Evolutionary conservation across 179 eudicot species (phyloP), one percentile per base, ranked within the genome.

Genomic region (Silene coronaria): DNA sequence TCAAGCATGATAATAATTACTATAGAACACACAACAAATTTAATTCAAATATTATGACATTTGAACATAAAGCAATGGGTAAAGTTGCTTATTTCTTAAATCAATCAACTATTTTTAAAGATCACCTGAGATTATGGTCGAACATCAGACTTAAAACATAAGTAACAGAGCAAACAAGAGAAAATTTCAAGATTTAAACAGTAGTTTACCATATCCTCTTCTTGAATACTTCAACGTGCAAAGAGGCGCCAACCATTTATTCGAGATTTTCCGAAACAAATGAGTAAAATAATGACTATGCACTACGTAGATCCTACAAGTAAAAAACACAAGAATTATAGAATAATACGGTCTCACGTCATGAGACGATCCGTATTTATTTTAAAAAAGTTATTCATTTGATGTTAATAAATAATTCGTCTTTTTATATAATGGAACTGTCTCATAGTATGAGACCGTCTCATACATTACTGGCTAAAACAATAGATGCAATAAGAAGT

Each of bases 211-310:
- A 95, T 95, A 79, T 95, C 91, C 82, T 97, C 99, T 88, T 92
- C 97, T 85, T 87, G 97, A 79, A 95, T 88, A 64, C 59, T 88
- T 48, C 83, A 86, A 42, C 97, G 90, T 30, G 99, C 99, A 87
- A 95, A 95, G 73, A 95, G 96, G 74, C 99, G 97, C 99, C 99
- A 95, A 76, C 99, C 99, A 81, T 95, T 97, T 75, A 95, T 92
- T 75, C 91, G 86, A 74, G 97, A 95, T 86, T 88, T 89, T 42
- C 99, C 99, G 61, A 95, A 95, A 79, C 97, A 89, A 83, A 30
- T 30, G 34, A 30, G 34, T 30, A 30, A 30, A 30, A 30, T 30
- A 30, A 30, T 30, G 34, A 30, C 34, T 30, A n/a, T 5, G 34
- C 34, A 30, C 34, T 30, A 3, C 5, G 3, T 30, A 30, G 34